Base-by-base conservation (phyloP, 2,329 filamentous ascomycete species). In the Neospermospora avenae region DNA sequence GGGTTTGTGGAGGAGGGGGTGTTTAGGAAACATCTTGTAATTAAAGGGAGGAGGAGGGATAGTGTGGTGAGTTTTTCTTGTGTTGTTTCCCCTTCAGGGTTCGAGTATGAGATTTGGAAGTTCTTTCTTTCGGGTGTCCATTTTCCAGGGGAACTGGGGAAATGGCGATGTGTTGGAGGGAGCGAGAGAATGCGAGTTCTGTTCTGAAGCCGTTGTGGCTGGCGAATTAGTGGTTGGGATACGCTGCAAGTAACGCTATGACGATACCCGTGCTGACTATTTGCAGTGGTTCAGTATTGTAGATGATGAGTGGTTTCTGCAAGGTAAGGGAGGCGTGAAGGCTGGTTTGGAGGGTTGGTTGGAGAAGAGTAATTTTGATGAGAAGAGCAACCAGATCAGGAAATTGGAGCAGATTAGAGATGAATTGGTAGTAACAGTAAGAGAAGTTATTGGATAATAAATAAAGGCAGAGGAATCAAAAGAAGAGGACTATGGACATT, bases 11-110 rank as follows among this genome's bases (percentile, higher is more conserved):
- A 74, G 65, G 85, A 89, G 69, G 86, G 86, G 0, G 67, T 79
- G 0, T 87, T 87, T 63, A 76, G 84, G 56, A 82, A 85, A 63
- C 84, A 88, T 68, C 78, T 86, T 78, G 76, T 88, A 31, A 67
- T 81, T 7, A 84, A 82, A 65, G 84, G 83, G 0, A 73, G 77
- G 22, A 78, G 74, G 55, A 74, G 86, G 45, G 85, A 88, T 68
- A 84, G 84, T 0, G 77, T 80, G 24, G 42, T 45, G 14, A 25
- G 42, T 45, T 4, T 24, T 45, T 45, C 16, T 39, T 39, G 7
- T 39, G 11, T 6, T 39, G 10, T 39, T 13, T 39, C 16, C 37
- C 13, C 16, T 8, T 39, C 16, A 10, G 11, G 28, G 37, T n/a
- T n/a, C n/a, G n/a, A n/a, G n/a, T n/a, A n/a, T n/a, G n/a, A n/a